Conservation (phyloP, 1,139 yeast genomes). For the Geotrichum bryndzae region DNA sequence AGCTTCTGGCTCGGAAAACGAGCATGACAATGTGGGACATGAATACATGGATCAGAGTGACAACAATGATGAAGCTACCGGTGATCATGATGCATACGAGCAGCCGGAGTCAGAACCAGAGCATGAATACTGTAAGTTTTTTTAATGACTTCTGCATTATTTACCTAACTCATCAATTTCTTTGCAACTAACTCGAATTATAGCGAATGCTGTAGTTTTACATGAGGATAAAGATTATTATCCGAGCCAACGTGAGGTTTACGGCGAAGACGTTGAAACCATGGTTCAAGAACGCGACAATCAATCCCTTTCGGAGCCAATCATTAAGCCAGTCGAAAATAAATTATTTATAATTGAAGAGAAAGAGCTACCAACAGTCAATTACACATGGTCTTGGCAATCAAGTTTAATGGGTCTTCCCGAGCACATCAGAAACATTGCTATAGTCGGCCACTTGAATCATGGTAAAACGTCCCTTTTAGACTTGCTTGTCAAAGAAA, state of each 20-base stretch:
- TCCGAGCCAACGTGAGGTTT: slow-evolving; percentile 41
- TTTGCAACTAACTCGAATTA: neutral
- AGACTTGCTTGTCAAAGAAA: slow-evolving; percentile 61
- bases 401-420: slow-evolving; percentile 48
- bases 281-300: slow-evolving; percentile 53
- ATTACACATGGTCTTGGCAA: slow-evolving; percentile 61
- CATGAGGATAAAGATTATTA: slow-evolving; percentile 45
- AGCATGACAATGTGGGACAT: slow-evolving; percentile 9
- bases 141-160: neutral
- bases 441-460: slow-evolving; percentile 72
- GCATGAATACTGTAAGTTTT: slow-evolving; percentile 16
- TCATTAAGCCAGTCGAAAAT: slow-evolving; percentile 50
- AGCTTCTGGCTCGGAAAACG: slow-evolving; percentile 14
- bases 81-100: slow-evolving; percentile 12
- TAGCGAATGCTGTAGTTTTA: slow-evolving; percentile 33
- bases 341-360: slow-evolving; percentile 48
- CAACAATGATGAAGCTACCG: slow-evolving; percentile 1
- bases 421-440: slow-evolving; percentile 67
- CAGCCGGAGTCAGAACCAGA: slow-evolving; percentile 11
- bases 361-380: slow-evolving; percentile 49
- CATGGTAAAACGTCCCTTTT: slow-evolving; percentile 83
- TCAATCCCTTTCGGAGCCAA: slow-evolving; percentile 54
- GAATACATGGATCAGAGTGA: slow-evolving; percentile 16
- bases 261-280: slow-evolving; percentile 60
- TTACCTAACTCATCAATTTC: neutral